A percentile compares a stretch with the other conserved stretches of the same genome.
phyloP scores from a whole-genome alignment of 2,329 filamentous ascomycete genomes.

The Aspergillus chevalieri region DNA sequence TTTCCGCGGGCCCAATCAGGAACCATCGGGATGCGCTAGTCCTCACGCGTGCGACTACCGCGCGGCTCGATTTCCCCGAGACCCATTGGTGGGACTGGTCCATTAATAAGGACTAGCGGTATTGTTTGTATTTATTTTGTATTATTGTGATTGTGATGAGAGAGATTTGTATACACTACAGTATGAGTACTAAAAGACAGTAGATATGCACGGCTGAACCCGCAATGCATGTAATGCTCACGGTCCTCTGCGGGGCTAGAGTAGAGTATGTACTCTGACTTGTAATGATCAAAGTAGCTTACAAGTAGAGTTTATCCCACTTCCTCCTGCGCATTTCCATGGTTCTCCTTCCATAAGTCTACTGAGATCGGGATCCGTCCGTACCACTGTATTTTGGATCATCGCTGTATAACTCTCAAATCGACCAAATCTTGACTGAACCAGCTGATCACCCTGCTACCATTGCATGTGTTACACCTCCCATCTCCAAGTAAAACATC shows the following conservation, averaged over 20 bases:
- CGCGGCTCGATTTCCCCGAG: conserved; percentile 2
- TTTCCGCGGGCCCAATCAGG: neutral
- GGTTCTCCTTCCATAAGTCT: neutral
- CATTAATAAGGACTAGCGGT: neutral
- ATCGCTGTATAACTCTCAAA: too few relatives aligned
- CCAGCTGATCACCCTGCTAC: too few relatives aligned
- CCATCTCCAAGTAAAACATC: too few relatives aligned
- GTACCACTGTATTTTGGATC: too few relatives aligned
- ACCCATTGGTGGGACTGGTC: neutral
- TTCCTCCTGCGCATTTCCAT: neutral
- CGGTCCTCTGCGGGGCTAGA: neutral
- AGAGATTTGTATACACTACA: neutral
- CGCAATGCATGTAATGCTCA: neutral
- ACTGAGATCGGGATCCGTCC: too few relatives aligned
- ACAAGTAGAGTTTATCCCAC: neutral
- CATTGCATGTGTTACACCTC: too few relatives aligned
- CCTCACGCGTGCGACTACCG: neutral
- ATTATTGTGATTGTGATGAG: too few relatives aligned
- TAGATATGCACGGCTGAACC: neutral
- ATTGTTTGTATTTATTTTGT: neutral
- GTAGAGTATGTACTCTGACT: neutral
- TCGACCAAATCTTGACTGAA: too few relatives aligned
- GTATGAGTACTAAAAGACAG: neutral
- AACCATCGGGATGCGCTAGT: neutral
- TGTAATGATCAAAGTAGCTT: neutral